Evolutionary conservation across 768 basidiomycete species (phyloP), one percentile per base, ranked within the genome.

Genomic region (Lactarius vividus): DNA sequence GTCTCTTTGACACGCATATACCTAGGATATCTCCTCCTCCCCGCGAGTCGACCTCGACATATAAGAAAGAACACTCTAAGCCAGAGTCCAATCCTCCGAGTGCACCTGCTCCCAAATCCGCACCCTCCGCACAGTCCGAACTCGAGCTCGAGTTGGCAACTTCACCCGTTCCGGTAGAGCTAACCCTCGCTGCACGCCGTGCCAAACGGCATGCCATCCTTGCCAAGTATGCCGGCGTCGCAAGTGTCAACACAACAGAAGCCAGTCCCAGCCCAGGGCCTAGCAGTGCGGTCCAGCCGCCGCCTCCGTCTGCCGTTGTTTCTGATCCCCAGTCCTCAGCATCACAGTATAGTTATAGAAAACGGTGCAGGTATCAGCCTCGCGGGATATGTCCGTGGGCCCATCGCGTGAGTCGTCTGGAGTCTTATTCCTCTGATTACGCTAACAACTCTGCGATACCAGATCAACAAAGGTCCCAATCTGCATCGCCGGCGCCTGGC

Each of bases 201-300:
- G 89, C 89, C 16, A 79, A 77, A 61, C 86, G 92, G 33, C 85
- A 85, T 65, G 92, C 89, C 10, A 94, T 95, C 62, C 78, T 91
- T 52, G 91, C 90, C 62, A 93, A 91, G 75, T 89, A 92, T 75
- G 71, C 80, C 6, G 83, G 83, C 18, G 75, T 80, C 62, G 75
- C 79, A 62, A 83, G 81, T 70, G 69, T 70, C 58, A 66, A 62
- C 18, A 66, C 69, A 49, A 67, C 74, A 20, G 75, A 72, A 66
- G 76, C 78, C 62, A 81, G 82, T 70, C 82, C 84, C 40, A 85
- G 84, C 72, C 84, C 85, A 54, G 83, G 83, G 74, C 81, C 85
- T 78, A 86, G 85, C 77, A 88, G 87, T 87, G 86, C 87, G 85
- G 84, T 85, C 74, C 84, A 85, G 72, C 87, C 86, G 85, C 86